Evolutionary conservation across 495 filamentous ascomycete genomes (phyloP).

Genomic region (Penicillium verhagenii): DNA sequence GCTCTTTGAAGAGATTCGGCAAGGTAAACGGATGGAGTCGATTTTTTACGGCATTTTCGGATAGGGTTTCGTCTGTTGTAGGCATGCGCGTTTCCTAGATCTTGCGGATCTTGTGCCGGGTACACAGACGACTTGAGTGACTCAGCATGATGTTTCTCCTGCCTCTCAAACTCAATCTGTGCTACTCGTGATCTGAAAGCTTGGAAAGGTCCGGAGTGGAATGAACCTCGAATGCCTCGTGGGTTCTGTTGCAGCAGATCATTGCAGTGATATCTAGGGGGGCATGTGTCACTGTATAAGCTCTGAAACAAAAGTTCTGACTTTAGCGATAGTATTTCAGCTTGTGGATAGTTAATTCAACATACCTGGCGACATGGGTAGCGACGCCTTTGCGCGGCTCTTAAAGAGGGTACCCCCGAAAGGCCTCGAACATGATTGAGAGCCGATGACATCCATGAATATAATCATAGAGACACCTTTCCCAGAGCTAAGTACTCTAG

Average conservation of each 20-base stretch:
- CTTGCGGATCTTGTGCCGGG: not conserved
- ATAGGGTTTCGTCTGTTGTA: not conserved
- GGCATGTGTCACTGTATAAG: not conserved
- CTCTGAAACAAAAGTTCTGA: not conserved
- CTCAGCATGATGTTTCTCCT: not conserved
- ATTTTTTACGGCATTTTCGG: not conserved
- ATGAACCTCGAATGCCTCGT: conserved; percentile 6
- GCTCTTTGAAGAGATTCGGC: conserved; percentile 32
- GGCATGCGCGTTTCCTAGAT: not conserved
- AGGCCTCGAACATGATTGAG: conserved; percentile 43
- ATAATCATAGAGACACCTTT: conserved; percentile 26
- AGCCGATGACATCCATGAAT: conserved; percentile 54
- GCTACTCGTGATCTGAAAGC: not conserved
- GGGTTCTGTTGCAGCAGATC: conserved; percentile 1
- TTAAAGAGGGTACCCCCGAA: conserved; percentile 39
- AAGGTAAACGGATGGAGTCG: conserved; percentile 38
- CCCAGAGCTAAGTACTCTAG: conserved; percentile 12
- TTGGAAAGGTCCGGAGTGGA: conserved; percentile 1
- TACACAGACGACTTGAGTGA: not conserved
- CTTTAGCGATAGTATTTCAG: not conserved
- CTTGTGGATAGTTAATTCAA: not conserved
- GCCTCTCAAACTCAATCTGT: not conserved
- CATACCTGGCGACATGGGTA: conserved; percentile 31
- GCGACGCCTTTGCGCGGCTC: conserved; percentile 30
- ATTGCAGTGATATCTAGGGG: not conserved